Evolutionary conservation across 345 rosid species (phyloP).

Genomic region (Salix purpurea): DNA sequence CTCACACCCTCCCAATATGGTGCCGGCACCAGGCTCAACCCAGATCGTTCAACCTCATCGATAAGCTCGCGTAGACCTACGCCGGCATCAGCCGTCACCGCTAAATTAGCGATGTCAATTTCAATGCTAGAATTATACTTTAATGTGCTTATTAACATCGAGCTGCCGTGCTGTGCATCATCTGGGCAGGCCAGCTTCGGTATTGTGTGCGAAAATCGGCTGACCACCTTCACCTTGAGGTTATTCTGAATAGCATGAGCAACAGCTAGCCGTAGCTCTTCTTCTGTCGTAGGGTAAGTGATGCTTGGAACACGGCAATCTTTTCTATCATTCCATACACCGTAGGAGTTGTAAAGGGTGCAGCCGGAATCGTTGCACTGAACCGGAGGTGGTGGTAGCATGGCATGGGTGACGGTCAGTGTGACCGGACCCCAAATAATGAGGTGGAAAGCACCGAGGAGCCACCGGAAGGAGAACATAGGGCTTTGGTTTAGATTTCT

Average conservation of each 20-base stretch:
- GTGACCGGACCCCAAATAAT: slow-evolving; percentile 1
- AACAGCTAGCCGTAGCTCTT: slow-evolving; percentile 56
- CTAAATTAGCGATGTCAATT: slow-evolving; percentile 41
- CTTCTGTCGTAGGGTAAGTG: slow-evolving; percentile 62
- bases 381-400: slow-evolving; percentile 55
- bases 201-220: slow-evolving; percentile 72
- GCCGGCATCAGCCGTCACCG: slow-evolving; percentile 69
- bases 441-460: not conserved
- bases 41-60: slow-evolving; percentile 57
- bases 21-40: slow-evolving; percentile 64
- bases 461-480: not conserved
- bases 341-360: slow-evolving; percentile 64
- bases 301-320: slow-evolving; percentile 47
- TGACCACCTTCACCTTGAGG: slow-evolving; percentile 65
- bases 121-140: slow-evolving; percentile 43
- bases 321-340: slow-evolving; percentile 67
- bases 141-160: slow-evolving; percentile 66
- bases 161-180: slow-evolving; percentile 7
- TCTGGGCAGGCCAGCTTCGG: slow-evolving; percentile 78
- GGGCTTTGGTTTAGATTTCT: not conserved
- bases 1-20: slow-evolving; percentile 98
- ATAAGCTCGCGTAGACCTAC: slow-evolving; percentile 58
- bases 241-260: slow-evolving; percentile 48
- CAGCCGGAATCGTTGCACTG: slow-evolving; percentile 52
- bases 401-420: slow-evolving; percentile 24